Conservation (phyloP, 2,329 filamentous ascomycete genomes). For the Colletotrichum sp. region DNA sequence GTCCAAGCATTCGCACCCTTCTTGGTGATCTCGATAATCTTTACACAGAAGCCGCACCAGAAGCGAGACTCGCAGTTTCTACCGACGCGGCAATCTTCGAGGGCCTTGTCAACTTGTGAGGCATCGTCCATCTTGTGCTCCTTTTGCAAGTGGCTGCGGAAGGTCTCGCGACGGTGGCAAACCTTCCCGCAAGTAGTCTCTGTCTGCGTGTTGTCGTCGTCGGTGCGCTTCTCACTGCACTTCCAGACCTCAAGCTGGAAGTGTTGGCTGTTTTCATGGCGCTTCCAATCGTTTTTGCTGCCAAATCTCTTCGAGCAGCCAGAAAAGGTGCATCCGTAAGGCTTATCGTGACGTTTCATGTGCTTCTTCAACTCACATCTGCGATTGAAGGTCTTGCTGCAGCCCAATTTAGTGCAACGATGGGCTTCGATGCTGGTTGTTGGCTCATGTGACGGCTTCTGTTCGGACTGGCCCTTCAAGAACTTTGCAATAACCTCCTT, state of each 20-base stretch:
- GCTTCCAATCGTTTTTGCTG: slow-evolving; percentile 95
- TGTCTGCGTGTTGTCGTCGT: not conserved
- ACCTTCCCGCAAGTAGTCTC: slow-evolving; percentile 58
- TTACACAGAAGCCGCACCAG: slow-evolving; percentile 86
- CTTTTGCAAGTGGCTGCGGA: slow-evolving; percentile 64
- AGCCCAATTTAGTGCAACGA: slow-evolving; percentile 29
- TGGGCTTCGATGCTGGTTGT: not conserved
- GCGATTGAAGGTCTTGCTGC: slow-evolving; percentile 52
- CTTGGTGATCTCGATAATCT: slow-evolving; percentile 56
- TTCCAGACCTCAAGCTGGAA: slow-evolving; percentile 74
- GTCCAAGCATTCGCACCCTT: slow-evolving; percentile 62
- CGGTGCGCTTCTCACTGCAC: slow-evolving; percentile 54
- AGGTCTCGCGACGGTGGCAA: slow-evolving; percentile 62
- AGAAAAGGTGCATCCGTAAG: slow-evolving; percentile 80
- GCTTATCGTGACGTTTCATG: slow-evolving; percentile 78
- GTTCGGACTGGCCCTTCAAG: slow-evolving; percentile 32
- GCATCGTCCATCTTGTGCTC: slow-evolving; percentile 47
- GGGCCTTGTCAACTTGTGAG: slow-evolving; percentile 41
- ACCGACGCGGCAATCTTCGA: slow-evolving; percentile 65
- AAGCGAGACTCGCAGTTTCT: slow-evolving; percentile 69
- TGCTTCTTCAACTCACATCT: slow-evolving; percentile 75
- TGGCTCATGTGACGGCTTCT: slow-evolving; percentile 18
- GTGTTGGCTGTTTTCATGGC: slow-evolving; percentile 85
- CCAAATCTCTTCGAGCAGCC: slow-evolving; percentile 77
- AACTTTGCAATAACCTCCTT: slow-evolving; percentile 20